Conservation (phyloP, 129 eudicot species). For the Deinandra increscens region DNA sequence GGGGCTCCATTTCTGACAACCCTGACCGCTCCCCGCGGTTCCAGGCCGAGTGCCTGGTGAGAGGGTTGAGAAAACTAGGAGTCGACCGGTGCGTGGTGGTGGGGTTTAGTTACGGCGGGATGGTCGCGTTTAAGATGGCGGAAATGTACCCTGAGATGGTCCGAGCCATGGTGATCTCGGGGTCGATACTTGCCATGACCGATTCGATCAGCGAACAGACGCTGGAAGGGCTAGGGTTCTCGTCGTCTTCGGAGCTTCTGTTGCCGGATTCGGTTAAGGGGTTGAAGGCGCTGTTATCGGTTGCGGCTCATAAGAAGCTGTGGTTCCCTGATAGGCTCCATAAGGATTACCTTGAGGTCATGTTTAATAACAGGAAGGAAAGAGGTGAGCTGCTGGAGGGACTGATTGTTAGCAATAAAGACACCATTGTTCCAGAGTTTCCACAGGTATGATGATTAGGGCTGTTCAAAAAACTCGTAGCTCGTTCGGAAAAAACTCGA, state of each 20-base stretch:
- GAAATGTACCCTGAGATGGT: slow-evolving; percentile 72
- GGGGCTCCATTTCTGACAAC: slow-evolving; percentile 58
- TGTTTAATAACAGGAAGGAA: slow-evolving; percentile 88
- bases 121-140: slow-evolving; percentile 91
- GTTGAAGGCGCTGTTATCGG: slow-evolving; percentile 59
- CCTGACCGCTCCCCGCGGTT: slow-evolving; percentile 70
- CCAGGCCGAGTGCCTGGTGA: slow-evolving; percentile 73
- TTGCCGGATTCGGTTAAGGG: slow-evolving; percentile 83
- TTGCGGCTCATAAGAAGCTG: slow-evolving; percentile 71
- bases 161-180: slow-evolving; percentile 64
- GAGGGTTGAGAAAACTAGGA: slow-evolving; percentile 58
- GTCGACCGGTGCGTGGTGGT: slow-evolving; percentile 64
- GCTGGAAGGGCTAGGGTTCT: slow-evolving; percentile 58
- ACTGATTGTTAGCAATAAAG: slow-evolving; percentile 69
- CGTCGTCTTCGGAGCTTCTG: slow-evolving; percentile 74
- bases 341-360: slow-evolving; percentile 86
- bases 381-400: slow-evolving; percentile 83
- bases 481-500: too few species aligned
- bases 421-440: slow-evolving; percentile 46
- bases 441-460: slow-evolving; percentile 56
- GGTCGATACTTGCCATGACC: slow-evolving; percentile 78
- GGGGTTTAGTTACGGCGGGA: slow-evolving; percentile 94
- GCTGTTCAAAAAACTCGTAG: too few species aligned
- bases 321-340: slow-evolving; percentile 86
- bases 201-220: slow-evolving; percentile 60